Base-by-base conservation (phyloP, 2,329 filamentous ascomycete species). In the Cladosporium sp. region DNA sequence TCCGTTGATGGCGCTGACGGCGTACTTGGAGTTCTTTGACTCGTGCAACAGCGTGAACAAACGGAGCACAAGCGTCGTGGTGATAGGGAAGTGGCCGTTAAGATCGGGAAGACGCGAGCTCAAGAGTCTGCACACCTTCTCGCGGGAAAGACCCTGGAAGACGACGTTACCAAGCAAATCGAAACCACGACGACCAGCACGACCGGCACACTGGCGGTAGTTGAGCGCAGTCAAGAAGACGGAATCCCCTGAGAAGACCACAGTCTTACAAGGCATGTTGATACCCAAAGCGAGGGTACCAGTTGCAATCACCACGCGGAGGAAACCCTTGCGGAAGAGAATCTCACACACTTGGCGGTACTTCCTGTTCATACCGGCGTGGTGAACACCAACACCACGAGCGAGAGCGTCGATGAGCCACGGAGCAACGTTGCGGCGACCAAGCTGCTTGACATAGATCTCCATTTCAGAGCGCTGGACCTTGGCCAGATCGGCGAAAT, bases 181-280 rank as follows among this genome's bases (percentile, higher is more conserved):
- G 62, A 93, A 93, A 1, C 89, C 89, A 75, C 89, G 83, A 72
- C 89, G 86, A 64, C 89, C 89, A 34, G 89, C 87, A 78, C 89
- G 86, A 72, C 90, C 89, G 59, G 88, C 84, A 7, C 84, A 88
- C 70, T 93, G 89, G 8, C 88, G 83, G 71, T 88, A 93, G 69
- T 90, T 90, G 54, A 92, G 81, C 0, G 88, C 84, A 0, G 88
- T 90, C 43, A 93, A 74, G 68, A 83, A 91, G 2, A 89, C 78
- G 0, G 86, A 89, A 69, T 92, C 88, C 0, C 88, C 88, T 15
- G 80, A 81, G 70, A 93, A 93, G 1, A 91, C 84, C 0, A 92
- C 88, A 1, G 89, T 93, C 70, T 89, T 90, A 70, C 88, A 92
- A 9, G 89, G 89, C 87, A 90, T 90, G 64, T 90, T 93, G 75